A percentile compares a stretch with the other conserved stretches of the same genome.
Conservation (phyloP, 2,329 filamentous ascomycete species). For the Fusarium sp. region DNA sequence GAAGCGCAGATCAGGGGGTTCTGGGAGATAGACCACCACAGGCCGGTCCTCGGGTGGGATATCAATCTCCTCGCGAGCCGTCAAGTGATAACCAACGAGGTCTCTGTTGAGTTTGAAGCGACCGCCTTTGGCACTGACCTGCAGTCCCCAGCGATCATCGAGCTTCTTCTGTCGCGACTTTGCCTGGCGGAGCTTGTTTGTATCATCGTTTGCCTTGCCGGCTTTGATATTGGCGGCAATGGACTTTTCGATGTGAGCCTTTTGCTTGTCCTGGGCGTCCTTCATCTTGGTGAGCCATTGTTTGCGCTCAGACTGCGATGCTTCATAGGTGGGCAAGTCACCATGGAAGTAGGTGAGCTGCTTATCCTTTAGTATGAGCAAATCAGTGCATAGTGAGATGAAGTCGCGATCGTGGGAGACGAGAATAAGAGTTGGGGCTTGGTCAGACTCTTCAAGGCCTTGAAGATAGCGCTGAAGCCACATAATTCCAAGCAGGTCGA, state of each 20-base stretch:
- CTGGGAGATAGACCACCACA: constrained; percentile 68
- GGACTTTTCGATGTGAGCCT: constrained; percentile 82
- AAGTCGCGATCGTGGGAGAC: constrained; percentile 91
- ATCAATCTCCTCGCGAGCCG: constrained; percentile 75
- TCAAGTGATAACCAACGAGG: constrained; percentile 70
- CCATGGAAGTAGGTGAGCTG: constrained; percentile 80
- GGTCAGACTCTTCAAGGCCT: constrained; percentile 62
- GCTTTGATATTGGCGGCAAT: constrained; percentile 80
- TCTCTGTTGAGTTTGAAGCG: constrained; percentile 87
- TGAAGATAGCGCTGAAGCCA: constrained; percentile 84
- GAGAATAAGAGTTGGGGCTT: constrained; percentile 76
- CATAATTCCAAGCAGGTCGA: constrained; percentile 85
- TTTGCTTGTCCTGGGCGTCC: constrained; percentile 84
- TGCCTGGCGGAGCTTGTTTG: constrained; percentile 87
- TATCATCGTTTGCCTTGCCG: constrained; percentile 81
- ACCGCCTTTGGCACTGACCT: constrained; percentile 77
- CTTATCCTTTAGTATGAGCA: constrained; percentile 80
- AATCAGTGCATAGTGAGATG: constrained; percentile 79
- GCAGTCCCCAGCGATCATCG: constrained; percentile 82
- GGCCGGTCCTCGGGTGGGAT: constrained; percentile 72
- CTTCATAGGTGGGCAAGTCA: constrained; percentile 78
- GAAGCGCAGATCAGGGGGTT: constrained; percentile 77
- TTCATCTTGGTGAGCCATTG: constrained; percentile 79
- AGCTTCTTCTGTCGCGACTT: constrained; percentile 87
- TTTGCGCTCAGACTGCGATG: constrained; percentile 74